Percentiles rank a stretch among this genome's conserved stretches.
These are phyloP conservation scores for Fusarium sacchari DNA, from an alignment of 2,329 filamentous ascomycete species.

Conservation along the genomic window DNA sequence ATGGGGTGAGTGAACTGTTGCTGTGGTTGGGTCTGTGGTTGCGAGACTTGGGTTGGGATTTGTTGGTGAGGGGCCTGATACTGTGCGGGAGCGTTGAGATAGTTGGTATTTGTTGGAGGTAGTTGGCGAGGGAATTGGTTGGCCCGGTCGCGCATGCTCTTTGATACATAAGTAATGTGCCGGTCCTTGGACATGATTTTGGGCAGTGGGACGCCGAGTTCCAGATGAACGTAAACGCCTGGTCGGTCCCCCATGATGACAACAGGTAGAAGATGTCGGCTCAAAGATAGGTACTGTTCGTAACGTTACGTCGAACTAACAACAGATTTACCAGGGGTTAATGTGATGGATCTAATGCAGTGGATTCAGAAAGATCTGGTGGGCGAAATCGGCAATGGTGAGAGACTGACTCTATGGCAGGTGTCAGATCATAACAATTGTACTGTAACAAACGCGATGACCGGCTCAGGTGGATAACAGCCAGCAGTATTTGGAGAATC, in stretches of 20 bases:
- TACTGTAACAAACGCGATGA: neutral
- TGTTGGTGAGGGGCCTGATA: slow-evolving; percentile 20
- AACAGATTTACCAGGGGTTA: neutral
- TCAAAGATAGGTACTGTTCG: neutral
- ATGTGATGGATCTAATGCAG: neutral
- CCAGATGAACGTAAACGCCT: slow-evolving; percentile 60
- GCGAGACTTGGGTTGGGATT: slow-evolving; percentile 1
- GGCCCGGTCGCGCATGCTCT: slow-evolving; percentile 54
- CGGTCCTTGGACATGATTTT: slow-evolving; percentile 56
- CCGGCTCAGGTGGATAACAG: neutral
- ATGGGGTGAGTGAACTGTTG: slow-evolving; percentile 18
- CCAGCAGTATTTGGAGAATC: neutral
- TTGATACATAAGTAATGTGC: slow-evolving; percentile 59
- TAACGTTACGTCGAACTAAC: neutral
- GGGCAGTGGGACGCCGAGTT: slow-evolving; percentile 63
- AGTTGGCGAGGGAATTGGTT: slow-evolving; percentile 58
- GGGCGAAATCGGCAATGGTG: neutral
- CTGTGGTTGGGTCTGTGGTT: slow-evolving; percentile 9
- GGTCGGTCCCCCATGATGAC: slow-evolving; percentile 43
- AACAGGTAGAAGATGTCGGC: neutral
- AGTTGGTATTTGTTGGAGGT: slow-evolving; percentile 58
- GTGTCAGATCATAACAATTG: neutral
- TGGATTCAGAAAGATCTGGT: neutral
- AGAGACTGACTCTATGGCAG: neutral
- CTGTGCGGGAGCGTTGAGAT: slow-evolving; percentile 45